Conservation (phyloP, 2,329 filamentous ascomycete species). For the Xylaria sp. region DNA sequence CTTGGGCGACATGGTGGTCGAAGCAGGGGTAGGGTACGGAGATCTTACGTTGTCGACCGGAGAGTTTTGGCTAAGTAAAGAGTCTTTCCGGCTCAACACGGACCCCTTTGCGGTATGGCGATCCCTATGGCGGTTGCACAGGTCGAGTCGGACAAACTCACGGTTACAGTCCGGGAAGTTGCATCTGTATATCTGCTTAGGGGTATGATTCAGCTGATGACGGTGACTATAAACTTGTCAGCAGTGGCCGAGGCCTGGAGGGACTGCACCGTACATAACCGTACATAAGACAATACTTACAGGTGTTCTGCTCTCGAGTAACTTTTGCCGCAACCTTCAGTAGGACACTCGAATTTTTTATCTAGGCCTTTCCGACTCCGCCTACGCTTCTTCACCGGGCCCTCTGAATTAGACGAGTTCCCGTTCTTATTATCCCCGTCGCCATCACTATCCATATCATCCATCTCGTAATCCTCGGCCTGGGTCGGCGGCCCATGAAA, state of each 20-base stretch:
- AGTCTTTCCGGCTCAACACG: conserved; percentile 76
- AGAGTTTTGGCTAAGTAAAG: conserved; percentile 60
- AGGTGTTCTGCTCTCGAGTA: conserved; percentile 97
- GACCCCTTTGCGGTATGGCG: conserved; percentile 81
- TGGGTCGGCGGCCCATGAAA: conserved; percentile 50
- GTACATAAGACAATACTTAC: conserved; percentile 53
- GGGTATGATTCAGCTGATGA: conserved; percentile 94
- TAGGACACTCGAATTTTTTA: conserved; percentile 83
- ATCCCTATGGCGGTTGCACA: conserved; percentile 85
- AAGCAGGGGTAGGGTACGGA: conserved; percentile 48
- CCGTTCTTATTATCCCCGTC: conserved; percentile 50
- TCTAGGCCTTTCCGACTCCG: conserved; percentile 79
- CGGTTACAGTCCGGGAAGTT: conserved; percentile 90
- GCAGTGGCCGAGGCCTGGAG: conserved; percentile 14
- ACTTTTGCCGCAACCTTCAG: conserved; percentile 89
- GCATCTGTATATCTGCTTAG: conserved; percentile 93
- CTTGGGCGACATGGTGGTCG: conserved; percentile 55
- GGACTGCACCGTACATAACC: background rate
- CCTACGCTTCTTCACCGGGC: conserved; percentile 64
- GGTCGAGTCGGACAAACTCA: conserved; percentile 89
- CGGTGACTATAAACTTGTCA: conserved; percentile 64
- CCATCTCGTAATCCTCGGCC: conserved; percentile 41
- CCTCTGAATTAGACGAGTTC: conserved; percentile 59
- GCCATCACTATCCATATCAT: conserved; percentile 48
- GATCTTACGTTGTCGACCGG: conserved; percentile 49